phyloP scores from a whole-genome alignment of 495 filamentous ascomycete species.

The Podospora didyma region DNA sequence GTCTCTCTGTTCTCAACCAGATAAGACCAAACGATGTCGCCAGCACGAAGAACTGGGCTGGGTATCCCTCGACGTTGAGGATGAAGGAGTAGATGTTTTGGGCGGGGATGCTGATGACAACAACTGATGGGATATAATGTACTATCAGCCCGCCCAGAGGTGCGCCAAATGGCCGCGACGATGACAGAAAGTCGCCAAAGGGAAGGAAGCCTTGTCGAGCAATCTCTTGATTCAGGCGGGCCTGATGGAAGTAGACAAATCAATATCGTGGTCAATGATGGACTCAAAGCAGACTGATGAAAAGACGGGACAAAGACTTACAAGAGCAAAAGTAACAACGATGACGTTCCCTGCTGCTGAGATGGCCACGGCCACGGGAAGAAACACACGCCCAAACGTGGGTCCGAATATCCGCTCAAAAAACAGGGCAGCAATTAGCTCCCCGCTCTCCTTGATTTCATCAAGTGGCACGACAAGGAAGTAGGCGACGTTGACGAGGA shows the following conservation, averaged over 20 bases:
- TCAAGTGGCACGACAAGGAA: constrained; percentile 64
- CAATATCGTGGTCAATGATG: background rate
- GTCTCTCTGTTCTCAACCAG: constrained; percentile 56
- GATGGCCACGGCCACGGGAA: constrained; percentile 62
- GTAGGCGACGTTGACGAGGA: constrained; percentile 68
- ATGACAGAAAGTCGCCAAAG: constrained; percentile 55
- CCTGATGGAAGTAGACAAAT: constrained; percentile 34
- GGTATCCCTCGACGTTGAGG: constrained; percentile 68
- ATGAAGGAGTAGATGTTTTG: constrained; percentile 72
- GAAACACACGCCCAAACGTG: constrained; percentile 49
- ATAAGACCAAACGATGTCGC: constrained; percentile 58
- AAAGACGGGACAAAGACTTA: constrained; percentile 24
- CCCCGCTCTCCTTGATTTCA: constrained; percentile 63
- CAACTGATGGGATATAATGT: constrained; percentile 62
- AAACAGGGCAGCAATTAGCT: constrained; percentile 64
- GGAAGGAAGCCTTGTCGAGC: constrained; percentile 59
- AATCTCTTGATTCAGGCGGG: constrained; percentile 53
- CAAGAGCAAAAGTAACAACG: constrained; percentile 66
- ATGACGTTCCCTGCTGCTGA: constrained; percentile 73
- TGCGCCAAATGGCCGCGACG: constrained; percentile 62
- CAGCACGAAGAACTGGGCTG: constrained; percentile 56
- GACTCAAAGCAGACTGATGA: background rate
- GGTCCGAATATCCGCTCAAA: constrained; percentile 64
- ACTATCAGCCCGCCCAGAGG: constrained; percentile 64
- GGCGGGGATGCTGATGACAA: constrained; percentile 63